These are phyloP conservation scores for Aethionema arabicum DNA, from an alignment of 345 rosid genomes.

Conservation along the genomic window DNA sequence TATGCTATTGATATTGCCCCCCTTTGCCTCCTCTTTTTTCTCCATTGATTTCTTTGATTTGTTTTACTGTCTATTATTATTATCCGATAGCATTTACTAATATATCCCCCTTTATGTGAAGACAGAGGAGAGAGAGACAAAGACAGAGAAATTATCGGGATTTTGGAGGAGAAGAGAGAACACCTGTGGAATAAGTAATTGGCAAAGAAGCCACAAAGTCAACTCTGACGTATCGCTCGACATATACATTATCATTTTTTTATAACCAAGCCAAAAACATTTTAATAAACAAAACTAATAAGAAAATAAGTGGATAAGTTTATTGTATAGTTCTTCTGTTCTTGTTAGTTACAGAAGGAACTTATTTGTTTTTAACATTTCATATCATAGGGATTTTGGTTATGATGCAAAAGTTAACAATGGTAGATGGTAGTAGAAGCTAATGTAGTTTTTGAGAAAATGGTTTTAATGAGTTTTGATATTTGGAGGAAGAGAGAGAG, in stretches of 20 bases:
- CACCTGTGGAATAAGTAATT: slow-evolving; percentile 32
- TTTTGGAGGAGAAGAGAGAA: slow-evolving; percentile 18
- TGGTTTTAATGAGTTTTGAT: no score
- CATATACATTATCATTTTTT: no score
- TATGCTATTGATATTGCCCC: slow-evolving; percentile 41
- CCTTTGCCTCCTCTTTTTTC: slow-evolving; percentile 23
- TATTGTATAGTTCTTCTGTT: neutral
- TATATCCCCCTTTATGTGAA: slow-evolving; percentile 5
- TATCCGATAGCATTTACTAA: slow-evolving; percentile 4
- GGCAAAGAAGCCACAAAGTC: slow-evolving; percentile 20
- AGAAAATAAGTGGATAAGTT: neutral
- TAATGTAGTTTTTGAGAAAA: no score
- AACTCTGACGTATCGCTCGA: slow-evolving; percentile 22
- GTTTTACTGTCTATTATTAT: slow-evolving; percentile 21
- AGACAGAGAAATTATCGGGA: slow-evolving; percentile 12
- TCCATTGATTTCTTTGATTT: slow-evolving; percentile 22
- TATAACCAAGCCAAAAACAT: neutral
- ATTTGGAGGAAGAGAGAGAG: no score
- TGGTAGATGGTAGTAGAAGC: no score
- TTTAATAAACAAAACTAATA: neutral
- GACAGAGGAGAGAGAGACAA: slow-evolving; percentile 11
- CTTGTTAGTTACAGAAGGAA: neutral
- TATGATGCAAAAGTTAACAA: no score
- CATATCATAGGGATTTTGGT: no score
- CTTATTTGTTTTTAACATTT: no score